Evolutionary conservation across 139 green algal genomes (phyloP), one percentile per base, ranked within the genome.

Genomic region (Chlamydomonas schloesseri): DNA sequence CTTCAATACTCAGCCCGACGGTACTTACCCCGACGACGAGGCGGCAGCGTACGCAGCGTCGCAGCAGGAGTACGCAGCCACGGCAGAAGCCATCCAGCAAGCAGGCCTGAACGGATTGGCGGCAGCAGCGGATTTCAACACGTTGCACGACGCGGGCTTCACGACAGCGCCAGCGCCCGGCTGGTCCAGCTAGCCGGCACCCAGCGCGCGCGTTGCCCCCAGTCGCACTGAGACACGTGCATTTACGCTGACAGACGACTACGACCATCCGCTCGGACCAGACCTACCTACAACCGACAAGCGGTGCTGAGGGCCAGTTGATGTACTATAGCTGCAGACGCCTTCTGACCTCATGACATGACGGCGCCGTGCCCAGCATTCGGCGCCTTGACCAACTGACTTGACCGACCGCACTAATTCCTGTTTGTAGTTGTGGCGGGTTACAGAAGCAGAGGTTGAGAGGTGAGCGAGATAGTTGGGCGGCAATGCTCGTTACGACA

Each of bases 161-260:
- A 75, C 81, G 5, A 82, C 81, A 77, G 84, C 87, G 46, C 87
- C 87, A 13, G 87, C 87, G 34, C 87, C 87, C 23, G 87, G 87
- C 14, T 91, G 87, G 87, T 91, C 87, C n/a, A 91, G 82, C 75
- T 91, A 85, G 46, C 47, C 11, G n/a, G 73, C n/a, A 50, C 9
- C 50, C 72, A 20, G 57, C 23, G 46, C 58, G 21, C 18, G 18
- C 55, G 55, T 60, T 60, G 55, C 20, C 62, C 60, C 37, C 37
- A n/a, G n/a, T 14, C 21, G 71, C 71, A 76, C 71, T 79, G 64
- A 67, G 74, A 82, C 74, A 82, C 42, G 57, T 57, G 53, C 50
- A 65, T 55, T 50, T 24, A 46, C 76, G 23, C 26, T 37, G 75
- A 70, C 53, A 14, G 26, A 15, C 53, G 20, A 71, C 75, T 37